Conservation (phyloP, 352 stramenopile species). For the Paralagenidium karlingii region DNA sequence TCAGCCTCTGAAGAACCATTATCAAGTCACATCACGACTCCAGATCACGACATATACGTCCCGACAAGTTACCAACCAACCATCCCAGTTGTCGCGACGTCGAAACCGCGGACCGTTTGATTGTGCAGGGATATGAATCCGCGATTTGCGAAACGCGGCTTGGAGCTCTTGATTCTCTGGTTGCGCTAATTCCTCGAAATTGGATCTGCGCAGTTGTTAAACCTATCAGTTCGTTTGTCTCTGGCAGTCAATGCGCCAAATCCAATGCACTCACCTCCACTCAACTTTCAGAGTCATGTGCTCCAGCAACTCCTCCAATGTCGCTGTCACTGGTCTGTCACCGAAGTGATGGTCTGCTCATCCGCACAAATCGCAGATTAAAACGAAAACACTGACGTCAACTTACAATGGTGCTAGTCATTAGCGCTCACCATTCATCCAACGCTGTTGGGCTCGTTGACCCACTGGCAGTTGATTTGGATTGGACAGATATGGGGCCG, state of each 20-base stretch:
- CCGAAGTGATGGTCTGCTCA: slow-evolving; percentile 68
- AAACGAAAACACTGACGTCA: neutral
- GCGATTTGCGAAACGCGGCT: slow-evolving; percentile 56
- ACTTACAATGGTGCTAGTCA: too few species aligned
- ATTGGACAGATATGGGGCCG: slow-evolving; percentile 41
- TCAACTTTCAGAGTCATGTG: slow-evolving; percentile 81
- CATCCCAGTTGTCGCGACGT: slow-evolving; percentile 61
- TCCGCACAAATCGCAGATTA: too few species aligned
- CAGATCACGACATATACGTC: neutral
- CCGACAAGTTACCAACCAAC: slow-evolving; percentile 12
- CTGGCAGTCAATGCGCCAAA: neutral
- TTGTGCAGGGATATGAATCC: slow-evolving; percentile 15
- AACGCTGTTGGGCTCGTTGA: slow-evolving; percentile 67
- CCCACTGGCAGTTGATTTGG: slow-evolving; percentile 57
- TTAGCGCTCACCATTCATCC: slow-evolving; percentile 69
- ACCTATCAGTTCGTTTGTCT: neutral
- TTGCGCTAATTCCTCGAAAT: slow-evolving; percentile 73
- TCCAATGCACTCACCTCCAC: slow-evolving; percentile 29
- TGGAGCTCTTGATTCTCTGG: slow-evolving; percentile 63
- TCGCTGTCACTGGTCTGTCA: slow-evolving; percentile 51
- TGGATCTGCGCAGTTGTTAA: too few species aligned
- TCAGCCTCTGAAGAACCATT: slow-evolving; percentile 30
- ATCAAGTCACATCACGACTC: neutral
- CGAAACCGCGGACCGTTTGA: slow-evolving; percentile 22
- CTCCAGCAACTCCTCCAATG: slow-evolving; percentile 76